Conservation (phyloP, 306 rosid species). For the Mimosa pudica region DNA sequence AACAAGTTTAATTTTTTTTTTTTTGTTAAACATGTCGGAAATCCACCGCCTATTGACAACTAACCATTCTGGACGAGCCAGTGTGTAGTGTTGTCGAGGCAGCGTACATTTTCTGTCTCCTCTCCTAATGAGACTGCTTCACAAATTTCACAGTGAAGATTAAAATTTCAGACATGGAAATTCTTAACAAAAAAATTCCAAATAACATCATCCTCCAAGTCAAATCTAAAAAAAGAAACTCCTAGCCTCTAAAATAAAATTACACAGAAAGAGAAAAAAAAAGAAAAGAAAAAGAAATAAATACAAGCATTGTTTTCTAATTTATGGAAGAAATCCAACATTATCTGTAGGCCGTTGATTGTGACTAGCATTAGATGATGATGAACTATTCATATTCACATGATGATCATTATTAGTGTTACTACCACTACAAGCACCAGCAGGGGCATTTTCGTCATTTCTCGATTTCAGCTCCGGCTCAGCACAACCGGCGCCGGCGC, state of each 20-base stretch:
- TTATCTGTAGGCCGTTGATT: background rate
- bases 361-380: background rate
- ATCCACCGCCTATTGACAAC: no score
- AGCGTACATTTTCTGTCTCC: no score
- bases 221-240: background rate
- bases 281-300: background rate
- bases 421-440: background rate
- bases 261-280: background rate
- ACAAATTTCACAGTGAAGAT: background rate
- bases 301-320: background rate
- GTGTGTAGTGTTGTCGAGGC: no score
- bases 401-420: background rate
- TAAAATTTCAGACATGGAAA: background rate
- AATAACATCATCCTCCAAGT: background rate
- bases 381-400: background rate
- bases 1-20: no score
- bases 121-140: no score
- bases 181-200: background rate
- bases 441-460: slow-evolving; percentile 3
- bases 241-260: background rate
- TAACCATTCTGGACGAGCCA: no score
- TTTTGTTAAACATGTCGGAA: no score
- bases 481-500: background rate
- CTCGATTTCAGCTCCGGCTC: slow-evolving; percentile 37
- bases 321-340: slow-evolving; percentile 53